Conservation (phyloP, 768 basidiomycete species). For the Guyanaporus albipodus region DNA sequence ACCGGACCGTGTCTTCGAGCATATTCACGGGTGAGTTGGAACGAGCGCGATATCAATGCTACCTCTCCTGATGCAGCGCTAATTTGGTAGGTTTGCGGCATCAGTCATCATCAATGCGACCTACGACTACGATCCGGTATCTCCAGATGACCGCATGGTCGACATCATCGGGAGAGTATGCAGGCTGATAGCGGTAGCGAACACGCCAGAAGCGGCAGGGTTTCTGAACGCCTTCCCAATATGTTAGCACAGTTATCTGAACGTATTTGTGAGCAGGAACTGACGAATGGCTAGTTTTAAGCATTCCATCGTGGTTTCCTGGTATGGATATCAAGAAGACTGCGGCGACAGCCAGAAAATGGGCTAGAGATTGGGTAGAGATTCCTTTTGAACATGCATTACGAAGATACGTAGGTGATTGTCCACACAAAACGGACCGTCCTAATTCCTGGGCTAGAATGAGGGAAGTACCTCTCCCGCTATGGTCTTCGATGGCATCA, state of each 20-base stretch:
- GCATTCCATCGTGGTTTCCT: constrained; percentile 18
- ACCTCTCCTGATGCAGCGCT: not conserved
- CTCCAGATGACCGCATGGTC: constrained; percentile 10
- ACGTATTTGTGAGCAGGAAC: not conserved
- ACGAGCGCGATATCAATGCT: constrained; percentile 9
- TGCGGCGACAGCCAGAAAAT: constrained; percentile 2
- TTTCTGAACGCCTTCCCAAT: constrained; percentile 14
- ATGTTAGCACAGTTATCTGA: not conserved
- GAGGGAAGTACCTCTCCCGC: constrained; percentile 9
- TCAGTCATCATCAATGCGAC: constrained; percentile 25
- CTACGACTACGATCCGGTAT: constrained; percentile 19
- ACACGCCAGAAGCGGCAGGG: constrained; percentile 9
- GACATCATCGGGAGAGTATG: constrained; percentile 10
- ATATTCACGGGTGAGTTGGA: constrained; percentile 9
- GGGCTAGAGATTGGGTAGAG: constrained; percentile 14
- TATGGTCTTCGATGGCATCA: constrained; percentile 18
- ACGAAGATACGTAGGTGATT: constrained; percentile 22
- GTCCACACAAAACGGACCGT: not conserved
- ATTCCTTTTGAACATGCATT: constrained; percentile 28
- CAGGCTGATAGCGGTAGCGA: not conserved
- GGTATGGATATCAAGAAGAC: constrained; percentile 16
- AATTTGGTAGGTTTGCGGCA: constrained; percentile 10
- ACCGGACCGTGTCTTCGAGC: constrained; percentile 6
- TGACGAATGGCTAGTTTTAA: constrained; percentile 9
- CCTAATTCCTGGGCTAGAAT: not conserved